Evolutionary conservation across 2,329 filamentous ascomycete genomes (phyloP).

Genomic region (Xylariaceae sp.): DNA sequence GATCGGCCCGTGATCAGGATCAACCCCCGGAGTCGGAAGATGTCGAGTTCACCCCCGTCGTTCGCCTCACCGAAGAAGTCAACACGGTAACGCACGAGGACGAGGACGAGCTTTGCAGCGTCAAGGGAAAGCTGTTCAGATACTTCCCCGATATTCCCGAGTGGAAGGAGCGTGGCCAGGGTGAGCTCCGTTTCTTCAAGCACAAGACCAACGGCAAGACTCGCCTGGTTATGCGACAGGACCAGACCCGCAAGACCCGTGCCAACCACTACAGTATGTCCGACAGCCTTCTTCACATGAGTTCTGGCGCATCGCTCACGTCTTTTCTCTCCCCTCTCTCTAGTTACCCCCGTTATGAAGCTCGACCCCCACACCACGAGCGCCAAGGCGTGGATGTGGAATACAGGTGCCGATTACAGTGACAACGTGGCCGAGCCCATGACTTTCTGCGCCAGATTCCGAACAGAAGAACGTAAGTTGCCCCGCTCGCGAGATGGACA

Average conservation of each 20-base stretch:
- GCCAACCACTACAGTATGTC: slow-evolving; percentile 96
- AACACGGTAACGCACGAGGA: slow-evolving; percentile 98
- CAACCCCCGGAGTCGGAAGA: slow-evolving; percentile 83
- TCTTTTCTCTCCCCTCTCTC: slow-evolving; percentile 39
- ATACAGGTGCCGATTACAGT: slow-evolving; percentile 92
- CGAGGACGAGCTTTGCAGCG: slow-evolving; percentile 98
- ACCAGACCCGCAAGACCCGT: slow-evolving; percentile 99
- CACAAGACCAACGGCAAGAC: slow-evolving; percentile 99
- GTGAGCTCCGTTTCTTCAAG: slow-evolving; percentile 93
- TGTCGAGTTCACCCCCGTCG: slow-evolving; percentile 94
- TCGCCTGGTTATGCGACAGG: slow-evolving; percentile 93
- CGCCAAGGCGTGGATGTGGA: slow-evolving; percentile 99
- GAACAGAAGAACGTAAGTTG: background rate
- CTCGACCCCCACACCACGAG: slow-evolving; percentile 95
- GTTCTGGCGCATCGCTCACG: slow-evolving; percentile 9
- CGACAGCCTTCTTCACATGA: background rate
- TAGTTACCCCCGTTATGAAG: slow-evolving; percentile 98
- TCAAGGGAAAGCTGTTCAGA: slow-evolving; percentile 99
- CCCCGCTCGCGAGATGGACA: too few species aligned
- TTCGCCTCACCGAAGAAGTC: slow-evolving; percentile 92
- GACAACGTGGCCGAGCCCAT: slow-evolving; percentile 96
- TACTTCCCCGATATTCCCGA: slow-evolving; percentile 87
- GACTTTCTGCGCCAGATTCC: slow-evolving; percentile 40
- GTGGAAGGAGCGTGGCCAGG: slow-evolving; percentile 99
- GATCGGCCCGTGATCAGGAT: slow-evolving; percentile 34